phyloP scores from a whole-genome alignment of 2,329 filamentous ascomycete species.

The Ophiostoma novo-ulmi region DNA sequence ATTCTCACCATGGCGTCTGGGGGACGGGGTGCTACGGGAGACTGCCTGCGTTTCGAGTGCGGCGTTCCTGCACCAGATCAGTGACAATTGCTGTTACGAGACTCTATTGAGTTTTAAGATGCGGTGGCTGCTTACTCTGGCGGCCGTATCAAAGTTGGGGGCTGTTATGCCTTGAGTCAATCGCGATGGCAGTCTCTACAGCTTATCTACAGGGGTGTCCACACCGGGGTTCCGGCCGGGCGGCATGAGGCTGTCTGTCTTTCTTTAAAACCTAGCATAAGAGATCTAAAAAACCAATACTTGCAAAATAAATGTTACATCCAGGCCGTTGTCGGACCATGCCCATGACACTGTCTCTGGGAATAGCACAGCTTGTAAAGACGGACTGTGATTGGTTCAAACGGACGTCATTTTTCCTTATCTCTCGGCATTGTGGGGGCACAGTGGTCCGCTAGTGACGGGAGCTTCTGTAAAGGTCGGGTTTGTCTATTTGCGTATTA shows the following conservation, averaged over 20 bases:
- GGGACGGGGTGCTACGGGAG: background rate
- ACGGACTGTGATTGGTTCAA: constrained; percentile 10
- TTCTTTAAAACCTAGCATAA: background rate
- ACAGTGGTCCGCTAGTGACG: constrained; percentile 5
- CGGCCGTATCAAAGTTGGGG: background rate
- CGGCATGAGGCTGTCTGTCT: constrained; percentile 2
- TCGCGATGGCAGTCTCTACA: background rate
- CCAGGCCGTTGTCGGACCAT: constrained; percentile 9
- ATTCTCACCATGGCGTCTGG: background rate
- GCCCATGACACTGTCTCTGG: background rate
- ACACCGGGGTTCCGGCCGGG: background rate
- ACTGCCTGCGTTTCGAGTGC: background rate
- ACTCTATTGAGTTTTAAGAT: background rate
- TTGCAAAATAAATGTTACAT: background rate
- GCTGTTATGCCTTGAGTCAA: background rate
- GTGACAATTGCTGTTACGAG: background rate
- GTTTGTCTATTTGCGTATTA: constrained; percentile 3
- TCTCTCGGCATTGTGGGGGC: constrained; percentile 28
- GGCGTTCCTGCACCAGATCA: background rate
- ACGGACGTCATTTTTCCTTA: constrained; percentile 23
- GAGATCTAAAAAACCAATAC: background rate
- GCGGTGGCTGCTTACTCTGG: background rate
- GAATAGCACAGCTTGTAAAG: background rate
- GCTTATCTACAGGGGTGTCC: background rate
- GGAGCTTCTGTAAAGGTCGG: constrained; percentile 8